Evolutionary conservation across 164 flowering plant species (phyloP), one percentile per base, ranked within the genome.

Genomic region (Liriodendron chinense): DNA sequence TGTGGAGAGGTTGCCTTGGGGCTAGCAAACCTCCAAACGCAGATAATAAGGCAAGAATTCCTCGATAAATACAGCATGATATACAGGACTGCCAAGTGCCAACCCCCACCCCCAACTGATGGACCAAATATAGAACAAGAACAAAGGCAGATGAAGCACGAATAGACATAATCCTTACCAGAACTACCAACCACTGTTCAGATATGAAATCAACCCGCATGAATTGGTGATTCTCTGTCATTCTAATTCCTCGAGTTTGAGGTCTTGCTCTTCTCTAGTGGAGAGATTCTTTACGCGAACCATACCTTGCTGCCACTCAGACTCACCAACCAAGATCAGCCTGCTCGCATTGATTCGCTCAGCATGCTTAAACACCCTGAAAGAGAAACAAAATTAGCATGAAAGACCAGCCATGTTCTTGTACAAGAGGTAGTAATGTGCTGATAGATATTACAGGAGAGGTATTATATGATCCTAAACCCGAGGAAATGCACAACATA

Each of bases 341-440:
- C 94, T 83, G 18, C 80, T 65, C 49, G 98, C 99, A 78, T 91
- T 90, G 57, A 89, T 85, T 59, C 94, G 81, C n/a, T 88, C 87
- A 10, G 98, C 98, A 28, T 94, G 89, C 79, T 92, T 93, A 80
- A 95, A 95, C 50, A 90, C 94, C 98, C 97, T 91, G 73, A 78
- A 78, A 53, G 9, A 28, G 65, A 13, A 22, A 16, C 9, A 7
- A 18, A 26, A 21, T 21, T 12, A 67, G 22, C 16, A 16, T 1
- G 12, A 67, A 67, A 67, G 9, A 67, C 1, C 18, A 34, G 43
- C 43, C 43, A 22, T 65, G 47, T 34, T 20, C 20, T 34, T 26
- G 21, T 18, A 14, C 48, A 21, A n/a, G 25, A 68, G 47, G 48
- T 34, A 26, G 50, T 26, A 0, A 9, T 16, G 48, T 68, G 47